These are phyloP conservation scores for Baorangia bicolor DNA, from an alignment of 768 basidiomycete genomes.

Conservation along the genomic window DNA sequence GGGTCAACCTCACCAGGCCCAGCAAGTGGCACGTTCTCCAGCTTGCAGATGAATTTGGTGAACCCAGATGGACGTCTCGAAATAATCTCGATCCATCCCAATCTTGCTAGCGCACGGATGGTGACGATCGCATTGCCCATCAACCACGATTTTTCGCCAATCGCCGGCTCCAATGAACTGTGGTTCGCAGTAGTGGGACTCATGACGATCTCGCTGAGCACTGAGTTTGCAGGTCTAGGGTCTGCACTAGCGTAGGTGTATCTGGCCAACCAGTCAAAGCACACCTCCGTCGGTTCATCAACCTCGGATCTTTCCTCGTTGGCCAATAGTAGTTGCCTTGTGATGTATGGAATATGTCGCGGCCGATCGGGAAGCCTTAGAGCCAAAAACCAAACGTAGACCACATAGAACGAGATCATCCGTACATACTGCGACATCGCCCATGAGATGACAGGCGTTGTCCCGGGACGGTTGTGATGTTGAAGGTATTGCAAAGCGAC, in stretches of 20 bases:
- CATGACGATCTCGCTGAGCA: conserved; percentile 78
- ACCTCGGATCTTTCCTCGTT: conserved; percentile 71
- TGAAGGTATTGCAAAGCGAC: conserved; percentile 93
- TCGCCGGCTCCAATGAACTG: conserved; percentile 37
- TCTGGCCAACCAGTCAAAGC: conserved; percentile 95
- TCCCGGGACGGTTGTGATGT: conserved; percentile 72
- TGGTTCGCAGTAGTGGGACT: conserved; percentile 41
- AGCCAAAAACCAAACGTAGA: conserved; percentile 94
- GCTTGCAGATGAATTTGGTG: conserved; percentile 76
- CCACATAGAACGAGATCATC: conserved; percentile 82
- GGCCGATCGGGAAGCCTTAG: conserved; percentile 80
- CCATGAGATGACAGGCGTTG: conserved; percentile 68
- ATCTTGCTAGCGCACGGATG: conserved; percentile 64
- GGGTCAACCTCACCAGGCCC: conserved; percentile 82
- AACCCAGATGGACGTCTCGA: conserved; percentile 87
- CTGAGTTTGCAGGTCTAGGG: conserved; percentile 79
- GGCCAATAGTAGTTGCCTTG: conserved; percentile 79
- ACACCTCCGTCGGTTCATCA: conserved; percentile 92
- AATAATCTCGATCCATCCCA: conserved; percentile 88
- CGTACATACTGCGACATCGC: conserved; percentile 90
- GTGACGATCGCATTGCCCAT: conserved; percentile 84
- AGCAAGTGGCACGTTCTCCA: conserved; percentile 88
- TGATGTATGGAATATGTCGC: conserved; percentile 81
- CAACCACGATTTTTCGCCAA: conserved; percentile 79
- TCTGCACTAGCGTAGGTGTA: conserved; percentile 95